These are phyloP conservation scores for Tetrahymena thermophila DNA, from an alignment of 73 alveolate genomes.

Conservation along the genomic window DNA sequence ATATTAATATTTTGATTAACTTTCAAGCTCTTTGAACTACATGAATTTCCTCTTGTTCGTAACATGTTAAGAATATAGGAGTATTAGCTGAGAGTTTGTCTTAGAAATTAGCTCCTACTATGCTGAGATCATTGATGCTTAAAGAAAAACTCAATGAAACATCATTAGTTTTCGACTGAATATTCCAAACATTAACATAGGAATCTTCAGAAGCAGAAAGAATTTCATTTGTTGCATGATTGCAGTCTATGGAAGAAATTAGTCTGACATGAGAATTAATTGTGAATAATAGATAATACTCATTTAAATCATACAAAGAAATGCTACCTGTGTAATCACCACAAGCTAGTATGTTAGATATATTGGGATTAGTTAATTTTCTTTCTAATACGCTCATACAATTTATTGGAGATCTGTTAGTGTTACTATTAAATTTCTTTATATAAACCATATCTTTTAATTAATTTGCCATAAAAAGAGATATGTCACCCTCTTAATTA, in stretches of 20 bases:
- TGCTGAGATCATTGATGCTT: not conserved
- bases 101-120: conserved; percentile 1
- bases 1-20: too few relatives aligned
- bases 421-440: not conserved
- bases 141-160: not conserved
- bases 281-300: not conserved
- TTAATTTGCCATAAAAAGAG: not conserved
- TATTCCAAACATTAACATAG: not conserved
- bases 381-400: not conserved
- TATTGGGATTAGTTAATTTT: not conserved
- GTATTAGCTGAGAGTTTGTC: not conserved
- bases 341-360: not conserved
- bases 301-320: not conserved
- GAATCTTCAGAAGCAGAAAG: not conserved
- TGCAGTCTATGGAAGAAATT: not conserved
- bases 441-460: not conserved
- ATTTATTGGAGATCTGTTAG: not conserved
- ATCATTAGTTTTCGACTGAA: not conserved
- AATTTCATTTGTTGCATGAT: not conserved
- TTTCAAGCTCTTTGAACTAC: not conserved
- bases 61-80: not conserved
- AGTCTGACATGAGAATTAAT: not conserved
- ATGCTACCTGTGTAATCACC: not conserved
- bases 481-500: not conserved
- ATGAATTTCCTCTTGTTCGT: not conserved